Conservation (phyloP, 2,329 filamentous ascomycete species). For the Penicillium sp. region DNA sequence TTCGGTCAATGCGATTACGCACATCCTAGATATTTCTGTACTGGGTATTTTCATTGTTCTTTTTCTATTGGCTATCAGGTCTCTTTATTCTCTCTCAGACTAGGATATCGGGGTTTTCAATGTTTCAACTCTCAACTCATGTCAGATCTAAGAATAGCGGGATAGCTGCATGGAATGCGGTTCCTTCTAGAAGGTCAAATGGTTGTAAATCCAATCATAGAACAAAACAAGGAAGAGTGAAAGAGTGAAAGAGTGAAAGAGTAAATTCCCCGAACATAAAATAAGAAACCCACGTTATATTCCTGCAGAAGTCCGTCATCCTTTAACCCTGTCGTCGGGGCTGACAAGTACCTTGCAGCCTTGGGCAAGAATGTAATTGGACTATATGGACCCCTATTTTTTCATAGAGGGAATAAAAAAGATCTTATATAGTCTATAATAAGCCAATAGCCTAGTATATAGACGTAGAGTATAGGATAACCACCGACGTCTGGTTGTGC, state of each 20-base stretch:
- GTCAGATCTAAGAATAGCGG: slow-evolving; percentile 15
- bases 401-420: too few species aligned
- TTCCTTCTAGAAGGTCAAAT: slow-evolving; percentile 7
- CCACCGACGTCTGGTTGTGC: not conserved
- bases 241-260: too few species aligned
- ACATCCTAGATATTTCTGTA: not conserved
- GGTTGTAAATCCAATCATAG: not conserved
- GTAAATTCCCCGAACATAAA: slow-evolving; percentile 5
- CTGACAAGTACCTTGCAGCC: slow-evolving; percentile 2
- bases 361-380: not conserved
- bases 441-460: not conserved
- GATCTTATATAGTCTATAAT: not conserved
- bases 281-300: slow-evolving; percentile 20
- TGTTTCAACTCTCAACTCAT: not conserved
- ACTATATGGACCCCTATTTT: not conserved
- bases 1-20: not conserved
- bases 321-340: not conserved
- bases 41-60: not conserved
- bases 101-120: not conserved
- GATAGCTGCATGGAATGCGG: not conserved
- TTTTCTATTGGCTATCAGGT: not conserved
- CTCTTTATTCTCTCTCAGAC: not conserved
- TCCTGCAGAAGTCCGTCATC: slow-evolving; percentile 8
- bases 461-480: not conserved
- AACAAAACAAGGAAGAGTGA: not conserved